A percentile compares a stretch with the other conserved stretches of the same genome.
Conservation (phyloP, 345 rosid genomes). For the Turritis glabra region DNA sequence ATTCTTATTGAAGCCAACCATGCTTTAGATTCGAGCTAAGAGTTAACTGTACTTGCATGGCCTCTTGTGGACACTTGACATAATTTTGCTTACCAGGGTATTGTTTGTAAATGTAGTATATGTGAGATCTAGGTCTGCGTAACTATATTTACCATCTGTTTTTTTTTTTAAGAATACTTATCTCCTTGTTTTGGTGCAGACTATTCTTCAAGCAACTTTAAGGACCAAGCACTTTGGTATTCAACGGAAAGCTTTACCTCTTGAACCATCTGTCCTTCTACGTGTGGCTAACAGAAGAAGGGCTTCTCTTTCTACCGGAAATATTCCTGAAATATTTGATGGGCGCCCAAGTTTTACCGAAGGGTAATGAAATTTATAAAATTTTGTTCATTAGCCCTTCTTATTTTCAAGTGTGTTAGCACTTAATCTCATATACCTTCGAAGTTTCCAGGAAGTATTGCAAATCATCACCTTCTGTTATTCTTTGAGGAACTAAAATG, state of each 20-base stretch:
- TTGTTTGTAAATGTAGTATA: conserved; percentile 10
- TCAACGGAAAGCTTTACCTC: conserved; percentile 85
- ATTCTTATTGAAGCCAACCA: conserved; percentile 7
- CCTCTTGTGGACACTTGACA: conserved; percentile 11
- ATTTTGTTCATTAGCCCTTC: neutral
- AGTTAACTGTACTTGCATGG: conserved; percentile 9
- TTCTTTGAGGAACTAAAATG: conserved; percentile 38
- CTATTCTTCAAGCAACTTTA: conserved; percentile 75
- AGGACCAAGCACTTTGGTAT: conserved; percentile 81
- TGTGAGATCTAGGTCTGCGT: conserved; percentile 4
- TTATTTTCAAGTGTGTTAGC: conserved; percentile 21
- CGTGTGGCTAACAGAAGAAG: conserved; percentile 96
- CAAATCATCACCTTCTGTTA: conserved; percentile 20
- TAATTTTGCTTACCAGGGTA: conserved; percentile 16
- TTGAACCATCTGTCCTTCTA: conserved; percentile 90
- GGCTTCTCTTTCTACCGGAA: conserved; percentile 98
- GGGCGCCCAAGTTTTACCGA: conserved; percentile 58
- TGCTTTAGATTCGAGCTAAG: conserved; percentile 9
- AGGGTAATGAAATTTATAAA: conserved; percentile 57
- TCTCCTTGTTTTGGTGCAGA: conserved; percentile 48
- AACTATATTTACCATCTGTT: conserved; percentile 16
- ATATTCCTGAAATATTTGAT: conserved; percentile 64
- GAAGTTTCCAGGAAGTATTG: conserved; percentile 11
- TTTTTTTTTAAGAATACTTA: neutral
- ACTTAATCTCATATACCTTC: conserved; percentile 3